Evolutionary conservation across 1,284 basidiomycete species (phyloP).

Genomic region (Heterobasidion irregulare): DNA sequence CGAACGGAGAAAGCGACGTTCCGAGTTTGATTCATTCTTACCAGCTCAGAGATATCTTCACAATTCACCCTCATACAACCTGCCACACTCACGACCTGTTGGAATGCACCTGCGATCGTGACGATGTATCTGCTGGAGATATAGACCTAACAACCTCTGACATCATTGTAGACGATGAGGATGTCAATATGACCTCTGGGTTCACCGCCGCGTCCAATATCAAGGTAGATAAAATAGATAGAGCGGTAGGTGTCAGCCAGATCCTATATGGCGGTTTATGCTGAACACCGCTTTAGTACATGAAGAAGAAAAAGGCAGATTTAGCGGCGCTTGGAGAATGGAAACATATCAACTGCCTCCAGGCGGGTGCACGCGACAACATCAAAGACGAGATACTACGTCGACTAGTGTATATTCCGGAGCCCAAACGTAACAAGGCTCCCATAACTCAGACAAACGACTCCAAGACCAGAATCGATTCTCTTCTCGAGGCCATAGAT

Average conservation of each 20-base stretch:
- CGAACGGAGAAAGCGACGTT: not conserved
- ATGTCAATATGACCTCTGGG: constrained; percentile 27
- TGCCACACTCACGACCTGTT: constrained; percentile 92
- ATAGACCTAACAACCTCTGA: constrained; percentile 15
- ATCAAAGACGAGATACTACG: constrained; percentile 60
- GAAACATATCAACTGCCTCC: constrained; percentile 78
- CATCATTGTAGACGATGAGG: constrained; percentile 21
- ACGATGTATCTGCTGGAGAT: constrained; percentile 13
- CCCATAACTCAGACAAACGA: not conserved
- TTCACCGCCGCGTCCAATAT: constrained; percentile 73
- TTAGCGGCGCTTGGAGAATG: constrained; percentile 82
- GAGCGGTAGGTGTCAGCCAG: constrained; percentile 32
- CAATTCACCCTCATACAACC: constrained; percentile 68
- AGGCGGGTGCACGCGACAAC: constrained; percentile 30
- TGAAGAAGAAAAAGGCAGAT: constrained; percentile 66
- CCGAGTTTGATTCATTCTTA: not conserved
- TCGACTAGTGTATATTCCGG: constrained; percentile 34
- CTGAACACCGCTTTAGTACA: constrained; percentile 36
- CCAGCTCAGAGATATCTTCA: constrained; percentile 87
- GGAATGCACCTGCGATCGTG: constrained; percentile 58
- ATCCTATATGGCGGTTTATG: not conserved
- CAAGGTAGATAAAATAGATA: constrained; percentile 39
- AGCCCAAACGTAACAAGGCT: constrained; percentile 12
- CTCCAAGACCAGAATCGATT: constrained; percentile 23
- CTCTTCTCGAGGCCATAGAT: constrained; percentile 33